Base-by-base conservation (phyloP, 495 filamentous ascomycete species). In the Penicillium fimorum region DNA sequence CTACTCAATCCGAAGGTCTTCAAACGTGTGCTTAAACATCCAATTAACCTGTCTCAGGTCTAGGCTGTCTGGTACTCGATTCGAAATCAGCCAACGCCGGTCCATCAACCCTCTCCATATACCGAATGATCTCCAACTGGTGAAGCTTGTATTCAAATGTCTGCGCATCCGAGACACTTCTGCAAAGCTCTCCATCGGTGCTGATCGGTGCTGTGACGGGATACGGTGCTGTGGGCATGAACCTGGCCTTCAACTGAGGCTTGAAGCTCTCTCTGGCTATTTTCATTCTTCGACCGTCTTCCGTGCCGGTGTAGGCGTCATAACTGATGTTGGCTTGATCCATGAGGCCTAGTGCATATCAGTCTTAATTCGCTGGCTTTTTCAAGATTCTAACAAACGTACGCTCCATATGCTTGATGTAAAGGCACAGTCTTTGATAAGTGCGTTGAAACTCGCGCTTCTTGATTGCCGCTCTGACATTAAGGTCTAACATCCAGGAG, bases 381-480 rank as follows among this genome's bases (percentile, higher is more conserved):
- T 3, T 18, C 17, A 5, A 13, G 20, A 6, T 22, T 33, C 29
- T 5, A 4, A 7, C 10, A 20, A 13, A 47, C 52, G 10, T 20
- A 47, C 52, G 32, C 52, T 54, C 52, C 41, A 46, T 35, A 24
- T 54, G 52, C 15, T 47, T 47, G 42, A 54, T 54, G 20, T 38
- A 45, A 8, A 54, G 41, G 13, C 52, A 54, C 2, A 47, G 25
- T n/a, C 33, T 47, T 11, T 46, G 41, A 22, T 35, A 38, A 10
- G 52, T 54, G 9, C 52, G 52, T 17, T 47, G 30, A 11, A 54
- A 38, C n/a, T 54, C 52, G 30, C 52, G 52, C n/a, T 38, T 46
- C 30, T 47, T 54, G 22, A 30, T 54, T 25, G 41, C 17, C 18
- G 52, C 52, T 35, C 52, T 43, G 4, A 46, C n/a, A n/a, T 47